Base-by-base conservation (phyloP, 2,329 filamentous ascomycete species). In the Xylaria multiplex region DNA sequence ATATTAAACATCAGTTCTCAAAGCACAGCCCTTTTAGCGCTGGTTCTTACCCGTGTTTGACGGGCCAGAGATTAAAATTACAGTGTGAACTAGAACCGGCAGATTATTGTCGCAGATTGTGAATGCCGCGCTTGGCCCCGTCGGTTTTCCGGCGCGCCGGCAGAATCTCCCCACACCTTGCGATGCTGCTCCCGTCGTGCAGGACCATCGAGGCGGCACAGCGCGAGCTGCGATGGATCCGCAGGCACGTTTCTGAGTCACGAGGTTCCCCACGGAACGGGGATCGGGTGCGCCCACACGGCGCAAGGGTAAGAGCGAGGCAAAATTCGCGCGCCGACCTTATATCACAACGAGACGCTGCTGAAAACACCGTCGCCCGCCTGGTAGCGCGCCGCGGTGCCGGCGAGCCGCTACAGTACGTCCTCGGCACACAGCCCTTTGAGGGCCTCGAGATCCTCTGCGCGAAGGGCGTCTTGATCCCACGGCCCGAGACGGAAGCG, bases 401-500 rank as follows among this genome's bases (percentile, higher is more conserved):
- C 8, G 93, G 93, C 1, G 86, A 89, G 64, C 96, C 96, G 1
- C 80, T 99, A 40, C 96, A 98, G 77, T 98, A 98, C 76, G 85
- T 98, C 24, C 81, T 99, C 1, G 93, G 93, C 3, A 89, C 90
- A 5, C 93, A 97, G 77, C 96, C 91, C 1, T 98, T 99, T 79
- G 95, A 94, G 0, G 81, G 88, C 4, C 80, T 98, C 16, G 91
- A 97, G 48, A 91, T 99, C 52, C 80, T 85, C 61, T 97, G 94
- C 75, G 83, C 82, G 32, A 86, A 83, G 11, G 92, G 92, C 2
- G 94, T 98, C 5, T 81, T 99, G 63, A 97, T 98, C 70, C 96
- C 96, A 42, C 86, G 95, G 82, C 83, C 86, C 27, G 91, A 93
- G 77, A 93, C 91, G 3, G 91, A 93, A 78, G 85, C 89, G 2